Conservation (phyloP, 2,329 filamentous ascomycete species). For the Dothideomycetes sp. region DNA sequence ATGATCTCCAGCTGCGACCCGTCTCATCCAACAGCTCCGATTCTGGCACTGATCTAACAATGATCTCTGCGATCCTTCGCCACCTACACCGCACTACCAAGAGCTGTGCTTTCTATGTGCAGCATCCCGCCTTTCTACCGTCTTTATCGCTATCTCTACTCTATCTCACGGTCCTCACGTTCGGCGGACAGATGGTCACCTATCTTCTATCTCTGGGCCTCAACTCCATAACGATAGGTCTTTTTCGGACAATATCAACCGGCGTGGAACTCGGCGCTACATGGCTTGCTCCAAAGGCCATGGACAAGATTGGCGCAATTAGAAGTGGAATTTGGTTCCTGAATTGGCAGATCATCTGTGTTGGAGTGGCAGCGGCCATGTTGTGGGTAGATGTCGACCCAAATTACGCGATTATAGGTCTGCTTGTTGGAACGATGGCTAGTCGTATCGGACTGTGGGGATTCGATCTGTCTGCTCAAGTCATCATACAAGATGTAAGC, state of each 20-base stretch:
- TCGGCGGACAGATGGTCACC: constrained; percentile 55
- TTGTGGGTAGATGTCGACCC: constrained; percentile 22
- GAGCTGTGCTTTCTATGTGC: constrained; percentile 36
- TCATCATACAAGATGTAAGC: constrained; percentile 37
- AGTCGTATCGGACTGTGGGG: constrained; percentile 40
- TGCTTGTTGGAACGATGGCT: constrained; percentile 32
- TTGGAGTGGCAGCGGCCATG: constrained; percentile 33
- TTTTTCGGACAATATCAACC: constrained; percentile 45
- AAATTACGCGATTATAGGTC: constrained; percentile 18
- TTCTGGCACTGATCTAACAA: background rate
- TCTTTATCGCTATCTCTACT: constrained; percentile 52
- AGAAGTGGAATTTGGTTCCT: constrained; percentile 63
- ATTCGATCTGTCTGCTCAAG: constrained; percentile 39
- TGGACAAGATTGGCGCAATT: constrained; percentile 41
- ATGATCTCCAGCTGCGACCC: constrained; percentile 4
- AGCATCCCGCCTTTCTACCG: constrained; percentile 49
- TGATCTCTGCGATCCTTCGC: constrained; percentile 16
- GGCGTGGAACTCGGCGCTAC: constrained; percentile 53
- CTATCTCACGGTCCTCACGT: constrained; percentile 53
- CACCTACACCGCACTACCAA: constrained; percentile 24
- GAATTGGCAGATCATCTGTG: constrained; percentile 55
- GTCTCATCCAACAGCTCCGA: background rate
- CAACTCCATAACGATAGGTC: constrained; percentile 43
- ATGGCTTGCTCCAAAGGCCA: constrained; percentile 49
- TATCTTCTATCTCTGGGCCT: constrained; percentile 50